Base-by-base conservation (phyloP, 202 grass and related monocot genomes). In the Elaeis oleifera region DNA sequence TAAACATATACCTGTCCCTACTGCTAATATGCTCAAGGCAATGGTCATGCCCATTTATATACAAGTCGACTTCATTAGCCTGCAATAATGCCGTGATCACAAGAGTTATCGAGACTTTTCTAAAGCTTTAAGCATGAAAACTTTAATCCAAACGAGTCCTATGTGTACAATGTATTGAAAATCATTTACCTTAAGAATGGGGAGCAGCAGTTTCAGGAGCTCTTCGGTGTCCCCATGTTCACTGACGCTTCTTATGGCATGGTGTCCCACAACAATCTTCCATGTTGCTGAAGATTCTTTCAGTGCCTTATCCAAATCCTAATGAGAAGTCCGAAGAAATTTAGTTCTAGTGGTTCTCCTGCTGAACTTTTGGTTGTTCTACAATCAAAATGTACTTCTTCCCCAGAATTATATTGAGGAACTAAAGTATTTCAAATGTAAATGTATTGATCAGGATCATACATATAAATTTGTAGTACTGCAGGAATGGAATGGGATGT, bases 251-350 rank as follows among this genome's bases (percentile, higher is more conserved):
- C 82, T 95, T 25, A 95, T 78, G 44, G 90, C 49, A 65, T 95
- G 89, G 79, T 89, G 90, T 4, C 90, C 90, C 6, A 95, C 79
- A 6, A 86, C 90, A 58, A 95, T 78, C 73, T 95, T 95, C 89
- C 89, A 89, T 3, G 73, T 70, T 5, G 90, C 90, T 0, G 62
- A 80, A 0, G 89, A 95, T 18, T 22, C 58, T 16, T 68, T 16
- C 62, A 89, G 50, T 16, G 81, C 81, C 1, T 60, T 31, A 0
- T 76, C 67, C 59, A 95, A 70, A 59, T 89, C 82, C 82, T 85
- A 32, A 4, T 6, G 7, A 23, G 8, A 54, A 61, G 2, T 18
- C 18, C 9, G 21, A 17, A 28, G 8, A 13, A 62, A 18, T 24
- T 24, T 18, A 29, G 0, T 28, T 29, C 23, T 1, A 23, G 23